Conservation (phyloP, 352 stramenopile species). For the Phytophthora hybrid region DNA sequence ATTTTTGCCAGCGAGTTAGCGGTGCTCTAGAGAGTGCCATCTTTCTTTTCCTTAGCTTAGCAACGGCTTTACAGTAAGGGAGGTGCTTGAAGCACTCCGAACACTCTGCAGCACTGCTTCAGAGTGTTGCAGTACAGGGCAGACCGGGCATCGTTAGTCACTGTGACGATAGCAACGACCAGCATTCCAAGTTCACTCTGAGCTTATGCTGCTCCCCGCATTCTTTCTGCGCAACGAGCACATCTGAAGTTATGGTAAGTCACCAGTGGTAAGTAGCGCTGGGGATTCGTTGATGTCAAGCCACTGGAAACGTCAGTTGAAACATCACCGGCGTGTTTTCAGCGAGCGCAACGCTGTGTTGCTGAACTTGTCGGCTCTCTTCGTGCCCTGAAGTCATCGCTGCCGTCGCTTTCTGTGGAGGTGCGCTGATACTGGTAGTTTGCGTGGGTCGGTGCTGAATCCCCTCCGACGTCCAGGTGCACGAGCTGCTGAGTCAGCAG, state of each 20-base stretch:
- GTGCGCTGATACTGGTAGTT: no score
- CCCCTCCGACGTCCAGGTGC: no score
- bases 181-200: neutral
- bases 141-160: neutral
- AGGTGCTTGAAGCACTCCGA: neutral
- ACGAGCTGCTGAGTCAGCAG: no score
- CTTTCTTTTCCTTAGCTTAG: neutral
- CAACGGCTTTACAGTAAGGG: neutral
- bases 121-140: neutral
- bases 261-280: neutral
- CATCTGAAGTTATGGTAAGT: neutral
- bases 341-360: neutral
- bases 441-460: no score
- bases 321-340: neutral
- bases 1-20: neutral
- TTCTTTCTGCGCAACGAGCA: conserved; percentile 3
- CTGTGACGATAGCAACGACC: neutral
- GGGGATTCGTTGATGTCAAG: neutral
- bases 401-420: no score
- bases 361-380: neutral
- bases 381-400: no score
- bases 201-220: neutral
- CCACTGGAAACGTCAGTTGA: neutral
- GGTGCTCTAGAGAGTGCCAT: neutral
- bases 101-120: no score